Evolutionary conservation across 1,139 yeast genomes (phyloP).

Genomic region (Hyphopichia burtonii): DNA sequence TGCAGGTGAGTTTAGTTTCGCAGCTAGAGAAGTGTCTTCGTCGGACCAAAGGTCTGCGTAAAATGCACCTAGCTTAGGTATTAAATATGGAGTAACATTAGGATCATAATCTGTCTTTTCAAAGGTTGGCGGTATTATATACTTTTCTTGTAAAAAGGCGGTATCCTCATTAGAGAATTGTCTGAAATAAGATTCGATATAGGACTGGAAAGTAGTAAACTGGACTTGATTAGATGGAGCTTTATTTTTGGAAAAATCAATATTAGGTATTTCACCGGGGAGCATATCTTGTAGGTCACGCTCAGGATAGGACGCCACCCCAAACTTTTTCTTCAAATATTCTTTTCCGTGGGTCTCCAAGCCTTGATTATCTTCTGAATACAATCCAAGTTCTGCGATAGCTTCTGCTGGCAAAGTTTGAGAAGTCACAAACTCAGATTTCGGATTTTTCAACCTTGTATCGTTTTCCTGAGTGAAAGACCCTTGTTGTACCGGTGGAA

Average conservation of each 20-base stretch:
- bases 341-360: constrained; percentile 66
- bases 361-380: constrained; percentile 57
- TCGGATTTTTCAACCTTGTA: constrained; percentile 68
- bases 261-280: constrained; percentile 87
- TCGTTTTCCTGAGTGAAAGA: constrained; percentile 51
- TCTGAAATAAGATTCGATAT: constrained; percentile 82
- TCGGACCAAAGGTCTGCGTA: constrained; percentile 86
- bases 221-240: constrained; percentile 89
- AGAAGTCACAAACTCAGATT: constrained; percentile 71
- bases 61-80: constrained; percentile 82
- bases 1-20: constrained; percentile 40
- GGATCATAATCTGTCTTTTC: constrained; percentile 58
- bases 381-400: constrained; percentile 60
- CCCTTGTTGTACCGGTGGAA: constrained; percentile 49
- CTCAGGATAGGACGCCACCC: constrained; percentile 87
- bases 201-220: constrained; percentile 81
- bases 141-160: constrained; percentile 64
- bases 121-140: constrained; percentile 54
- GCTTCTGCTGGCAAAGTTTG: constrained; percentile 74
- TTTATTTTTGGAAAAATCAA: constrained; percentile 80
- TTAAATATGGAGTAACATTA: constrained; percentile 61
- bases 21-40: constrained; percentile 58
- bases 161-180: constrained; percentile 78
- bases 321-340: constrained; percentile 72
- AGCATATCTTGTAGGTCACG: constrained; percentile 69